Evolutionary conservation across 805 yeast species (phyloP).

Genomic region (Monosporozyma solicola): DNA sequence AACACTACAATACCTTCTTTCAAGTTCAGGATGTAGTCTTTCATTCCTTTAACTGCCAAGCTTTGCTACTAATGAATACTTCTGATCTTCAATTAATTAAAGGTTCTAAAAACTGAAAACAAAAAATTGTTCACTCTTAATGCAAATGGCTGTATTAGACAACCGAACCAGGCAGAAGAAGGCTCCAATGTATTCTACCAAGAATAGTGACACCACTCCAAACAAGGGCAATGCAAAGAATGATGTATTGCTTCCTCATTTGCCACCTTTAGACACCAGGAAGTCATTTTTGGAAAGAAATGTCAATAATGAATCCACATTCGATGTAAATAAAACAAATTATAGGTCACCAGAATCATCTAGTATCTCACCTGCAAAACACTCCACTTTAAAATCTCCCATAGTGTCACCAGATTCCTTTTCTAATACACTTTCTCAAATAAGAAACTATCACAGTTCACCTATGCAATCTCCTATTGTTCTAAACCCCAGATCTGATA

Average conservation of each 20-base stretch:
- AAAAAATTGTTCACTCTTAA: background rate
- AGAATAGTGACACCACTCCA: background rate
- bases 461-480: background rate
- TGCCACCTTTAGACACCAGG: conserved; percentile 25
- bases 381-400: background rate
- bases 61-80: too few species aligned
- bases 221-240: background rate
- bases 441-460: background rate
- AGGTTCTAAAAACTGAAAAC: too few species aligned
- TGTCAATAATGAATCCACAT: too few species aligned
- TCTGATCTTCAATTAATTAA: too few species aligned
- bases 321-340: background rate
- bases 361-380: background rate
- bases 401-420: background rate
- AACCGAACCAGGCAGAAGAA: background rate
- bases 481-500: conserved; percentile 11
- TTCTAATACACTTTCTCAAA: background rate
- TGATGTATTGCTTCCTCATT: conserved; percentile 14
- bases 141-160: background rate
- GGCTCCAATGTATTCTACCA: background rate
- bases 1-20: too few species aligned
- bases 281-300: conserved; percentile 11
- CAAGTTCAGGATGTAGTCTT: too few species aligned
- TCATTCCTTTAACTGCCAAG: too few species aligned
- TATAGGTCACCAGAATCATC: background rate